Evolutionary conservation across 1,139 yeast genomes (phyloP), one percentile per base, ranked within the genome.

Genomic region (Debaryomyces coudertii): DNA sequence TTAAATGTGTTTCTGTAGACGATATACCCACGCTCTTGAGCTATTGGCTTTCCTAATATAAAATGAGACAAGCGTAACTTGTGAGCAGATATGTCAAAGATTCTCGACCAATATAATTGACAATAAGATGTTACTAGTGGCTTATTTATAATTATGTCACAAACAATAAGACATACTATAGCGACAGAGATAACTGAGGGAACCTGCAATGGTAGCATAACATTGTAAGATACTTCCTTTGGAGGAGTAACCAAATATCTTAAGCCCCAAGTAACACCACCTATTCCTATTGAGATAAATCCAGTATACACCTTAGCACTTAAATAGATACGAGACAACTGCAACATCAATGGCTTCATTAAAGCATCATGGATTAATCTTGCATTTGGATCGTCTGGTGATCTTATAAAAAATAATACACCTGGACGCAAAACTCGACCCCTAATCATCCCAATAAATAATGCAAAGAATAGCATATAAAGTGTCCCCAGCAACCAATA

Each of bases 351-450:
- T 1, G 96, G 89, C 53, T 87, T 83, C 45, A 87, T 85, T 50
- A 93, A 68, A 1, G 96, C 95, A 61, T 92, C 97, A 54, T 90
- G 93, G 39, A 93, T 79, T n/a, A 95, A 80, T 52, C 93, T 82
- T 36, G 90, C 85, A 55, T 90, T 87, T 25, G 96, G 97, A 61
- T 93, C 97, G 55, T 92, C 97, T 2, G 97, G 97, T 27, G 96
- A 90, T 53, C 97, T 77, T 47, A 95, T 88, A 67, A 95, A 93
- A 65, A 83, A 93, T 37, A 93, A 71, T 2, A 90, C 96, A 5
- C 99, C 99, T 0, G 89, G 85, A 46, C 99, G 80, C 53, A 93
- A 77, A 36, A 90, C 83, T 46, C 73, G 69, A 36, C 78, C 71
- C 52, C 99, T 76, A 29, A 86, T 77, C 90, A 90, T 85, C 5